A percentile compares a stretch with the other conserved stretches of the same genome.
phyloP scores from a whole-genome alignment of 2,329 filamentous ascomycete genomes.

The Microsporum canis region DNA sequence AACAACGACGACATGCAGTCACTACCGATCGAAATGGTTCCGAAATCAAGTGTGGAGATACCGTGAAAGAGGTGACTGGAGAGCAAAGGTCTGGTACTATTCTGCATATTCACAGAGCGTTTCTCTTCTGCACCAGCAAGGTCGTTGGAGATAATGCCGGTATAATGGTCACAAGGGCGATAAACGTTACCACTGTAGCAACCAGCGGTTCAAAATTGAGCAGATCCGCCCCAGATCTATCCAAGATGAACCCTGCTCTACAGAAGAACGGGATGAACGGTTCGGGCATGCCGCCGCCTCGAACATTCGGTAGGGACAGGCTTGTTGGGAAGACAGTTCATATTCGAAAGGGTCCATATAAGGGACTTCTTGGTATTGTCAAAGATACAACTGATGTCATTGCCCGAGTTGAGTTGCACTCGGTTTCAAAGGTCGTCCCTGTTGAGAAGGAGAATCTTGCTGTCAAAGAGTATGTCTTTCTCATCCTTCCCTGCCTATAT shows the following conservation, averaged over 20 bases:
- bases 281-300: conserved; percentile 56
- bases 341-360: conserved; percentile 76
- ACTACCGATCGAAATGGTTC: conserved; percentile 88
- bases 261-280: conserved; percentile 54
- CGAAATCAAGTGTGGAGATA: conserved; percentile 84
- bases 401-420: conserved; percentile 84
- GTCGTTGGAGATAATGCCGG: conserved; percentile 75
- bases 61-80: conserved; percentile 78
- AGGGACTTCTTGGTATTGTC: conserved; percentile 86
- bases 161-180: conserved; percentile 76
- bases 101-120: conserved; percentile 87
- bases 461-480: conserved; percentile 60
- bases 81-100: conserved; percentile 81
- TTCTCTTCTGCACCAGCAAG: conserved; percentile 78
- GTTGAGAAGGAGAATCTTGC: conserved; percentile 70
- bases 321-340: conserved; percentile 85
- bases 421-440: conserved; percentile 82
- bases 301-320: conserved; percentile 62
- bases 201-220: conserved; percentile 76
- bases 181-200: conserved; percentile 80
- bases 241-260: conserved; percentile 83
- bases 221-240: conserved; percentile 58
- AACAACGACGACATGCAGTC: conserved; percentile 69
- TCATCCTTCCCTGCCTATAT: not conserved
- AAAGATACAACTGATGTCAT: conserved; percentile 83